A percentile compares a stretch with the other conserved stretches of the same genome.
phyloP scores from a whole-genome alignment of 2,329 filamentous ascomycete genomes.

The Didymella pinodella region DNA sequence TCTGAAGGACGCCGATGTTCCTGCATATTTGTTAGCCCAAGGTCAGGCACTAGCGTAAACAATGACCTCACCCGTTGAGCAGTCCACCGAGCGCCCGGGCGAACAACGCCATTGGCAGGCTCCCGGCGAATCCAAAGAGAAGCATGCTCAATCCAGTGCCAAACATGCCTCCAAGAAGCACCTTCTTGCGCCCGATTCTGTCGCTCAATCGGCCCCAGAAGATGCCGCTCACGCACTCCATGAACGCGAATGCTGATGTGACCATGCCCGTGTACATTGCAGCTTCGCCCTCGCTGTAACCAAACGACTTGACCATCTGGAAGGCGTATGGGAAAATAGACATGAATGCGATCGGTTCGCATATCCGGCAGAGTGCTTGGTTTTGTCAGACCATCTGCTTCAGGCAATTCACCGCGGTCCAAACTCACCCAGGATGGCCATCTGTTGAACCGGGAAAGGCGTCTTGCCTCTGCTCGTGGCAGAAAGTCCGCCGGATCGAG shows the following conservation, averaged over 20 bases:
- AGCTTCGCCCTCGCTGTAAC: slow-evolving; percentile 80
- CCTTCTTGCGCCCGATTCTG: slow-evolving; percentile 88
- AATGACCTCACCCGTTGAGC: slow-evolving; percentile 79
- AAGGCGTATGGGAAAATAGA: slow-evolving; percentile 99
- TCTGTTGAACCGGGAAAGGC: slow-evolving; percentile 65
- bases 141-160: slow-evolving; percentile 94
- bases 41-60: slow-evolving; percentile 33
- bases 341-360: slow-evolving; percentile 99
- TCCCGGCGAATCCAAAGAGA: slow-evolving; percentile 88
- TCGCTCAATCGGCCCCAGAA: slow-evolving; percentile 95
- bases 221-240: slow-evolving; percentile 91
- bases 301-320: slow-evolving; percentile 94
- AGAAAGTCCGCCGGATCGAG: slow-evolving; percentile 39
- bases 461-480: slow-evolving; percentile 46
- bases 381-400: slow-evolving; percentile 8
- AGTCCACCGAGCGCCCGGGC: slow-evolving; percentile 89
- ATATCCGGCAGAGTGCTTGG: slow-evolving; percentile 88
- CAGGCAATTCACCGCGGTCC: not conserved
- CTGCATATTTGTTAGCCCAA: slow-evolving; percentile 56
- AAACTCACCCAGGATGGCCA: slow-evolving; percentile 62
- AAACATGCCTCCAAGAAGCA: slow-evolving; percentile 85
- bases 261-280: slow-evolving; percentile 95
- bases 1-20: slow-evolving; percentile 95
- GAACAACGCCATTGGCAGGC: slow-evolving; percentile 80
- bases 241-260: slow-evolving; percentile 93